Evolutionary conservation across 768 basidiomycete species (phyloP), one percentile per base, ranked within the genome.

Genomic region (Tylopilus rubrobrunneus): DNA sequence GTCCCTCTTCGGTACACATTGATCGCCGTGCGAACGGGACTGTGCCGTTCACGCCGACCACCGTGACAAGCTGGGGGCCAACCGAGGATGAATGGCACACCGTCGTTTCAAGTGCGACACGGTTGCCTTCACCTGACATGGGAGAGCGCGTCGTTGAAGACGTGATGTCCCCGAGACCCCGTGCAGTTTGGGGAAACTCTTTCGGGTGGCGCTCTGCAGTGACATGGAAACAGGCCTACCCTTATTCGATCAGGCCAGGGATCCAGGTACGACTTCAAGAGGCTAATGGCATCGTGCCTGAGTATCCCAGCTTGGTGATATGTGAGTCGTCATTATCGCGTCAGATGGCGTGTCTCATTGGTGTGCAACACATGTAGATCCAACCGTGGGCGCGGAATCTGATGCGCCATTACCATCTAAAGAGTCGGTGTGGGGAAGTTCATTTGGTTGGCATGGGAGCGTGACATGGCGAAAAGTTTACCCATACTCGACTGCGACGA

Each of bases 71-170:
- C 15, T 79, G 76, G 65, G 82, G 80, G 7, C 81, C 80, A 19
- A 64, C 69, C 2, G 78, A 83, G 59, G 74, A 78, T 6, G 63
- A 56, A 12, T 58, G 69, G 42, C 65, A 67, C 51, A 75, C 73
- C 17, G 71, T 63, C 6, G 55, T 63, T 25, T 69, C 76, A 9
- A 68, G 61, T 42, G 53, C 63, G 27, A 67, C 72, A 27, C 73
- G 72, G 36, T 65, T 81, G 19, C 78, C 77, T 39, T 80, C 84
- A 8, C 86, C 84, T 28, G 85, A 87, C 62, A 62, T 82, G 28
- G 83, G 77, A 11, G 68, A 73, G 53, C 78, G 87, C 31, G 73
- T 79, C 67, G 11, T 61, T 15, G 59, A 64, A 40, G 55, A 61
- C 49, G 45, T 25, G 17, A n/a, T 42, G 41, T 31, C 43, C 21